These are phyloP conservation scores for Immersiporthe knoxdaviesiana DNA, from an alignment of 2,329 filamentous ascomycete genomes.

Conservation along the genomic window DNA sequence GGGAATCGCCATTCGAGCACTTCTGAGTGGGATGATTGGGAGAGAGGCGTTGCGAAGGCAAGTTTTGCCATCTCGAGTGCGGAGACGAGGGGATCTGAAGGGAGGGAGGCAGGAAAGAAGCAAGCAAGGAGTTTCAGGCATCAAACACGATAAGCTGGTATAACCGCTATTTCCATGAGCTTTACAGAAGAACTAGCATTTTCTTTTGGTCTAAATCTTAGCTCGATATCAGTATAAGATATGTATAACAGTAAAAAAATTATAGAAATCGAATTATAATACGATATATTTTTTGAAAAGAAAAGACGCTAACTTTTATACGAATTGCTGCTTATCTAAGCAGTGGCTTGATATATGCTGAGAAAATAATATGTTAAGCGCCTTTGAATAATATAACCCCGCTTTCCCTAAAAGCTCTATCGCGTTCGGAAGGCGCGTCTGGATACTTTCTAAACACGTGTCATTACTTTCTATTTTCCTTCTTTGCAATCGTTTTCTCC, in stretches of 20 bases:
- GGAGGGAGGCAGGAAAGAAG: neutral
- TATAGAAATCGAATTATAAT: too few relatives aligned
- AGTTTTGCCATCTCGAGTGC: constrained; percentile 20
- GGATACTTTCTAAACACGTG: neutral
- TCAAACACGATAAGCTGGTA: neutral
- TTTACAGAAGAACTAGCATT: neutral
- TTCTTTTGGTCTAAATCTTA: neutral
- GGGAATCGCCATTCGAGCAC: constrained; percentile 52
- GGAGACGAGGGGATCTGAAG: neutral
- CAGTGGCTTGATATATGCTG: neutral
- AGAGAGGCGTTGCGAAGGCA: constrained; percentile 48
- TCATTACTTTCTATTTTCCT: neutral
- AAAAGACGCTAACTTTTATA: neutral
- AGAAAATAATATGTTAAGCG: neutral
- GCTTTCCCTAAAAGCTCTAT: neutral
- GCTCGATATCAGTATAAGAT: neutral
- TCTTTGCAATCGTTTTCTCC: neutral
- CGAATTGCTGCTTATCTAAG: neutral
- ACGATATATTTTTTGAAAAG: too few relatives aligned
- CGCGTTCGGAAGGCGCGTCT: neutral
- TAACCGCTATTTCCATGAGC: neutral
- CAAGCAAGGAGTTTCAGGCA: neutral
- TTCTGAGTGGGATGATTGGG: constrained; percentile 48
- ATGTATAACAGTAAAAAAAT: neutral
- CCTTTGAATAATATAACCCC: neutral